phyloP scores from a whole-genome alignment of 305 asterid species.

The Solanum hybrid region DNA sequence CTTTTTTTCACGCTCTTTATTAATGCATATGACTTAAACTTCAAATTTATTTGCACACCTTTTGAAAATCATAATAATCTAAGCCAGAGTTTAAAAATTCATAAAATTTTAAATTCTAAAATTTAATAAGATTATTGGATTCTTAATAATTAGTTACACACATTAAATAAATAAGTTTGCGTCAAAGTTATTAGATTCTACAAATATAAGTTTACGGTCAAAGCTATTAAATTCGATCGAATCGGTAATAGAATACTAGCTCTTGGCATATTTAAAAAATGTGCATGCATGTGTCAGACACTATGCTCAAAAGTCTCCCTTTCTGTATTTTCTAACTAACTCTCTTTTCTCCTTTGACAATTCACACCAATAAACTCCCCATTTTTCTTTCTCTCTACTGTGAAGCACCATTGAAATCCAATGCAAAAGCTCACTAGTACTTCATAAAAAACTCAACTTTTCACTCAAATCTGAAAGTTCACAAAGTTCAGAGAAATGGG shows the following conservation, averaged over 20 bases:
- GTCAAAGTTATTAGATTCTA: background rate
- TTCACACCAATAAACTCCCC: background rate
- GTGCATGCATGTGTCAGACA: slow-evolving; percentile 42
- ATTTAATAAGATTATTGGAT: background rate
- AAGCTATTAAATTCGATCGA: background rate
- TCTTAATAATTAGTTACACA: background rate
- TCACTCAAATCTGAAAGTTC: background rate
- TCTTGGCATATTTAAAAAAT: background rate
- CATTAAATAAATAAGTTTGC: background rate
- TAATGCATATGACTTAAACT: background rate
- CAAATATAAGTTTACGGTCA: background rate
- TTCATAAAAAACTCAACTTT: background rate
- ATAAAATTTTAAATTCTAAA: background rate
- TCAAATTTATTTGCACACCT: background rate
- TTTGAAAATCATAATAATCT: background rate
- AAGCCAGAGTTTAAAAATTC: background rate
- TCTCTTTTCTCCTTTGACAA: slow-evolving; percentile 12
- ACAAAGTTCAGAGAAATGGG: background rate
- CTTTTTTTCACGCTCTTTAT: background rate
- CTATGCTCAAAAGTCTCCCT: slow-evolving; percentile 41
- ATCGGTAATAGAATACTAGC: background rate
- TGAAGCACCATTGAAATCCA: background rate
- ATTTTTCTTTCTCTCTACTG: background rate
- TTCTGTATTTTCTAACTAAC: slow-evolving; percentile 8
- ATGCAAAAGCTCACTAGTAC: background rate